These are phyloP conservation scores for Fonsecaea erecta DNA, from an alignment of 2,329 filamentous ascomycete species.

Conservation along the genomic window DNA sequence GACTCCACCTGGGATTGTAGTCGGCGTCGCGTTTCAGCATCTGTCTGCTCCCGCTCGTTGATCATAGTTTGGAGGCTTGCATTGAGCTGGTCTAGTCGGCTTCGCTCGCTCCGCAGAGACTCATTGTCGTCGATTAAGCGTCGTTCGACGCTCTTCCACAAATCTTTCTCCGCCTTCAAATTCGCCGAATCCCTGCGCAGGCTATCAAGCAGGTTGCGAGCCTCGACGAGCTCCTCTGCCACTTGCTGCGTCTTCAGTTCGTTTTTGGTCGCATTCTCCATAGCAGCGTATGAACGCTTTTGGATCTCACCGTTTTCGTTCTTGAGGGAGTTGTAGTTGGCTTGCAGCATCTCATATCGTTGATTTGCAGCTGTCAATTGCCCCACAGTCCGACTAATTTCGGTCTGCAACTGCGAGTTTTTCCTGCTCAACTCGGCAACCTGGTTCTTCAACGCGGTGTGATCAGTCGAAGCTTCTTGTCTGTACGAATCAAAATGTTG, in stretches of 20 bases:
- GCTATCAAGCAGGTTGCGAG: slow-evolving; percentile 78
- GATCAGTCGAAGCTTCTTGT: slow-evolving; percentile 80
- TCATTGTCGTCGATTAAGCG: slow-evolving; percentile 89
- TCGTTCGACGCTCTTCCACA: slow-evolving; percentile 93
- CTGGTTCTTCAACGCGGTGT: slow-evolving; percentile 81
- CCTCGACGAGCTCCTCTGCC: slow-evolving; percentile 89
- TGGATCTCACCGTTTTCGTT: slow-evolving; percentile 84
- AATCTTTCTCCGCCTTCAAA: slow-evolving; percentile 88
- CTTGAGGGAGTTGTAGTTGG: slow-evolving; percentile 82
- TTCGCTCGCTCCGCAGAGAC: slow-evolving; percentile 78
- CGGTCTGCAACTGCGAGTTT: slow-evolving; percentile 79
- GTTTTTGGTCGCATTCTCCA: slow-evolving; percentile 84
- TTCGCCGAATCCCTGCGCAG: slow-evolving; percentile 90
- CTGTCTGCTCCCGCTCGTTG: slow-evolving; percentile 86
- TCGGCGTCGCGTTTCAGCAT: slow-evolving; percentile 79
- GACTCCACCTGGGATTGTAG: slow-evolving; percentile 77
- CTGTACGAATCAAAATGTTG: slow-evolving; percentile 87
- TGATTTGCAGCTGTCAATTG: slow-evolving; percentile 81
- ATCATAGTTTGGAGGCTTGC: slow-evolving; percentile 84
- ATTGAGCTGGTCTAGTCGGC: slow-evolving; percentile 79
- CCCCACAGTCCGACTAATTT: slow-evolving; percentile 77
- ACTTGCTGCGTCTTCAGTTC: slow-evolving; percentile 89
- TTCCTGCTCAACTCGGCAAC: slow-evolving; percentile 79
- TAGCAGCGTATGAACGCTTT: slow-evolving; percentile 75
- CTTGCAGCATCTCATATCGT: slow-evolving; percentile 85